Evolutionary conservation across 305 asterid species (phyloP), one percentile per base, ranked within the genome.

Genomic region (Solanum hybrid): DNA sequence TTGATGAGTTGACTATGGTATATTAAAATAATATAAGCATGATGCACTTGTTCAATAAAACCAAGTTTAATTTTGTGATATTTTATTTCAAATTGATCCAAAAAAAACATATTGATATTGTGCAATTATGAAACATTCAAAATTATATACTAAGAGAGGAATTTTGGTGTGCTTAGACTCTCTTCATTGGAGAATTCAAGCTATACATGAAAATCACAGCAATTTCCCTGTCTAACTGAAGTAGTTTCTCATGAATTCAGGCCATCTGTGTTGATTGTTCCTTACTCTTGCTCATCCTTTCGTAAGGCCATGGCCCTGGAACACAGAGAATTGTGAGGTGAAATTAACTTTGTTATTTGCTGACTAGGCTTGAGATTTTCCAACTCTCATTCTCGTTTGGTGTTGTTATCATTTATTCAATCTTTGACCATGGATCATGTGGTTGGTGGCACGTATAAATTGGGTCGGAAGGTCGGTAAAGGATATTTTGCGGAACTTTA

Each of bases 401-500:
- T 86, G 88, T 8, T 84, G 75, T 74, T 78, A 64, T 73, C 36
- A n/a, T 88, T 86, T 71, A 46, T 61, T 67, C 16, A 26, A 89
- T 74, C 39, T 36, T 80, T 92, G 81, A 92, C 71, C 67, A 97
- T 97, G 99, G 98, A 95, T 95, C 98, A 93, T 90, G 95, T 95
- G 57, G 90, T 97, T 89, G 98, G 98, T 91, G 96, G 95, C 82
- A 95, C 96, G 95, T 97, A 94, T 93, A 97, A 94, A 95, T 93
- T 96, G 86, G 96, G 98, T 82, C 94, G 95, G 89, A 97, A 97
- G 98, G 93, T 97, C 89, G 98, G 99, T 16, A 93, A 98, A 88
- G 98, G 99, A 95, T 97, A 98, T 85, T 97, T 96, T 91, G 99
- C 98, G 89, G 98, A 97, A 94, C 96, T 97, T 87, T 97, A 94